Evolutionary conservation across 2,329 filamentous ascomycete species (phyloP).

Genomic region (Aspergillus sp.): DNA sequence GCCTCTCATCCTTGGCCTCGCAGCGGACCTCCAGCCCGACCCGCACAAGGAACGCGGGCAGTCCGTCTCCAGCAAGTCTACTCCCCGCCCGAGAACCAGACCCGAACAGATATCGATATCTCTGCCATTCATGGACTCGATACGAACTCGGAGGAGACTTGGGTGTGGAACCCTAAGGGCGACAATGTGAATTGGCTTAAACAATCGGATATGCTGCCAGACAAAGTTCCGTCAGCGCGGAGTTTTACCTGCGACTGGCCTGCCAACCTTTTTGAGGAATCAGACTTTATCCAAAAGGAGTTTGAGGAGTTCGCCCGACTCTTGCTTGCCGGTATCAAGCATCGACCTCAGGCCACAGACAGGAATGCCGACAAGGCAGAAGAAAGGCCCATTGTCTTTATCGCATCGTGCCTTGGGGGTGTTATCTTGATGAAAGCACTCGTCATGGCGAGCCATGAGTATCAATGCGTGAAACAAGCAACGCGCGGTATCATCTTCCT

Average conservation of each 20-base stretch:
- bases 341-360: too few species aligned
- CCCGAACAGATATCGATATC: neutral
- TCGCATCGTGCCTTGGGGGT: neutral
- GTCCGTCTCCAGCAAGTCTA: too few species aligned
- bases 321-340: neutral
- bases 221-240: neutral
- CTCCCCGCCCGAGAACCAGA: too few species aligned
- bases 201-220: neutral
- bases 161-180: neutral
- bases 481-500: neutral
- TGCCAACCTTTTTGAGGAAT: too few species aligned
- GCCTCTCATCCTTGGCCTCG: too few species aligned
- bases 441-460: too few species aligned
- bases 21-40: too few species aligned
- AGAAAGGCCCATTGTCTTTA: neutral
- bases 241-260: too few species aligned
- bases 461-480: neutral
- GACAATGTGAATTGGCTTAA: neutral
- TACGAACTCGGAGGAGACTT: neutral
- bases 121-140: neutral
- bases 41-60: too few species aligned
- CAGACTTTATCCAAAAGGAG: too few species aligned
- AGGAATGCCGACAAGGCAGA: too few species aligned
- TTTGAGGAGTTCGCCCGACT: neutral
- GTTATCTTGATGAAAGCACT: neutral